A percentile compares a stretch with the other conserved stretches of the same genome.
These are phyloP conservation scores for Euryodendron excelsum DNA, from an alignment of 148 eudicot species.

Conservation along the genomic window DNA sequence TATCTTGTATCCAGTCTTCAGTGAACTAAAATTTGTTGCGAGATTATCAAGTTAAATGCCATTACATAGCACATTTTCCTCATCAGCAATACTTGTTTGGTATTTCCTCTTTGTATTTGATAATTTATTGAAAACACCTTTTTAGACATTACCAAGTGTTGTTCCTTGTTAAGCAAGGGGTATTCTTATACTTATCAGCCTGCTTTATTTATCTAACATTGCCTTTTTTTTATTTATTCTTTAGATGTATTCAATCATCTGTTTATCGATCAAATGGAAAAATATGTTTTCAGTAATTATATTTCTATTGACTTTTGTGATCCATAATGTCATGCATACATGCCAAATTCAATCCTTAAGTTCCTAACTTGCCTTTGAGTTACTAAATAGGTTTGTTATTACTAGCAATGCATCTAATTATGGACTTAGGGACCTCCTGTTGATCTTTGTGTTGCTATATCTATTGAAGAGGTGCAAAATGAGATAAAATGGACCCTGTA, in stretches of 20 bases:
- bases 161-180: too few relatives aligned
- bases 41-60: background rate
- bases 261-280: background rate
- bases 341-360: background rate
- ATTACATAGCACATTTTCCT: conserved; percentile 28
- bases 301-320: background rate
- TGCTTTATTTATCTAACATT: too few relatives aligned
- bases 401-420: background rate
- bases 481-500: background rate
- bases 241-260: background rate
- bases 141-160: too few relatives aligned
- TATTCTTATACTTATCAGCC: too few relatives aligned
- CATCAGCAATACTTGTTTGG: background rate
- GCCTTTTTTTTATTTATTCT: background rate
- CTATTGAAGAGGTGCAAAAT: background rate
- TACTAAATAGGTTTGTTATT: too few relatives aligned
- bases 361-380: background rate
- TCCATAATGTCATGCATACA: background rate
- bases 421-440: background rate
- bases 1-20: background rate
- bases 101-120: background rate
- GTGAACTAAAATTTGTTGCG: background rate
- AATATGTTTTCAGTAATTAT: too few relatives aligned
- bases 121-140: background rate
- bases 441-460: background rate